phyloP scores from a whole-genome alignment of 495 filamentous ascomycete species.

The Talaromyces adpressus region DNA sequence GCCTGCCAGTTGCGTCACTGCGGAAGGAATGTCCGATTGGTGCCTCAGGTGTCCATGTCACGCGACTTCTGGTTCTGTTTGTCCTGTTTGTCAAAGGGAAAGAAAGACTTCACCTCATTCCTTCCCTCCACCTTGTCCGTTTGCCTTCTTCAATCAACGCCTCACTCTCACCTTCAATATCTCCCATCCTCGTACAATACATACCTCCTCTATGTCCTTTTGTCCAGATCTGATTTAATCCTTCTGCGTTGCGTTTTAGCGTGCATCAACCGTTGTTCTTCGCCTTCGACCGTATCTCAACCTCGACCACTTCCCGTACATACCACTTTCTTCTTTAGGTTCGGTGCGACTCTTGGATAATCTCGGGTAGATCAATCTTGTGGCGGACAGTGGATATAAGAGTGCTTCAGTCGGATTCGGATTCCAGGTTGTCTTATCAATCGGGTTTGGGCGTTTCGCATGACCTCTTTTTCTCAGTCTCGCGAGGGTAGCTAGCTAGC shows the following conservation, averaged over 20 bases:
- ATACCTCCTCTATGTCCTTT: conserved; percentile 3
- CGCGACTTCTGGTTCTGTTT: not conserved
- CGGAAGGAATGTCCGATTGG: not conserved
- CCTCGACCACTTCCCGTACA: not conserved
- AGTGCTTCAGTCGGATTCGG: not conserved
- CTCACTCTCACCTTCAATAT: not conserved
- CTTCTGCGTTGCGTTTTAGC: conserved; percentile 11
- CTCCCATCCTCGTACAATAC: conserved; percentile 2
- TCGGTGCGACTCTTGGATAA: not conserved
- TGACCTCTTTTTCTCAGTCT: conserved; percentile 25
- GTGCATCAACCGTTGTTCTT: conserved; percentile 1
- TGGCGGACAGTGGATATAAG: not conserved
- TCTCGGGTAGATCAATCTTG: conserved; percentile 5
- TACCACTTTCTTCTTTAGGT: not conserved
- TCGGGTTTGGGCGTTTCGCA: conserved; percentile 16
- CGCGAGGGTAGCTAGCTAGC: conserved; percentile 46
- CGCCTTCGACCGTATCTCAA: not conserved
- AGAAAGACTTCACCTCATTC: not conserved
- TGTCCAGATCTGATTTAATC: not conserved
- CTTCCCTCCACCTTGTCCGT: not conserved
- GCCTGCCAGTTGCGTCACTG: not conserved
- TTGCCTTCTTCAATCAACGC: not conserved
- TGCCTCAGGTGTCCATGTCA: conserved; percentile 5
- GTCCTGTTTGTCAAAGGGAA: not conserved
- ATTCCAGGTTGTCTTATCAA: conserved; percentile 3